These are phyloP conservation scores for Aspergillus pseudoglaucus DNA, from an alignment of 2,329 filamentous ascomycete species.

Conservation along the genomic window DNA sequence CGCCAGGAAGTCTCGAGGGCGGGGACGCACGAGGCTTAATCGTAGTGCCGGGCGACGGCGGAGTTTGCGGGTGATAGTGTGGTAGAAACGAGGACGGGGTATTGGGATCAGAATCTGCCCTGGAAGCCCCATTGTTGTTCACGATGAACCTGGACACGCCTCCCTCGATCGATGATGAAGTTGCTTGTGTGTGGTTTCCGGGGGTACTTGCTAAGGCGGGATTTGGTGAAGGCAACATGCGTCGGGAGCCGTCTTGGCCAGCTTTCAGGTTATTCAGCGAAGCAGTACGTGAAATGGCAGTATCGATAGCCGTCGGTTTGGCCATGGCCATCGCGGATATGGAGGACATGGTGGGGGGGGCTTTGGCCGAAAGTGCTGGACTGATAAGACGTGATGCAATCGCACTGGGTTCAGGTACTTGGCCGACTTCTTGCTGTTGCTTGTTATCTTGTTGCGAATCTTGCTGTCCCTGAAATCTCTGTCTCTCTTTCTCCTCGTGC, in stretches of 20 bases:
- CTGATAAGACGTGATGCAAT: conserved; percentile 33
- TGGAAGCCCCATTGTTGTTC: conserved; percentile 26
- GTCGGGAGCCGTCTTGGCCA: conserved; percentile 24
- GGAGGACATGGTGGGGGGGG: conserved; percentile 44
- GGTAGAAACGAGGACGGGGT: conserved; percentile 43
- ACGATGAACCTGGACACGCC: conserved; percentile 42
- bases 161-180: conserved; percentile 43
- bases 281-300: conserved; percentile 27
- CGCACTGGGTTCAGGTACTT: conserved; percentile 26
- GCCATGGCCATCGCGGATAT: conserved; percentile 41
- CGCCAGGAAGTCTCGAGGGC: conserved; percentile 27
- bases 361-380: conserved; percentile 37
- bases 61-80: conserved; percentile 42
- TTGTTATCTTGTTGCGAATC: conserved; percentile 6
- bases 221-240: conserved; percentile 25
- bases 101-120: conserved; percentile 39
- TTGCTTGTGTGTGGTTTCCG: conserved; percentile 28
- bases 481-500: conserved; percentile 11
- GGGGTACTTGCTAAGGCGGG: conserved; percentile 20
- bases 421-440: conserved; percentile 13
- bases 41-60: conserved; percentile 32
- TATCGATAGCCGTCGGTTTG: conserved; percentile 29
- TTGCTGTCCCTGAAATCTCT: conserved; percentile 5
- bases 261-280: conserved; percentile 32
- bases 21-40: conserved; percentile 25